Evolutionary conservation across 2,329 filamentous ascomycete genomes (phyloP), one percentile per base, ranked within the genome.

Genomic region (Xylariaceae sp.): DNA sequence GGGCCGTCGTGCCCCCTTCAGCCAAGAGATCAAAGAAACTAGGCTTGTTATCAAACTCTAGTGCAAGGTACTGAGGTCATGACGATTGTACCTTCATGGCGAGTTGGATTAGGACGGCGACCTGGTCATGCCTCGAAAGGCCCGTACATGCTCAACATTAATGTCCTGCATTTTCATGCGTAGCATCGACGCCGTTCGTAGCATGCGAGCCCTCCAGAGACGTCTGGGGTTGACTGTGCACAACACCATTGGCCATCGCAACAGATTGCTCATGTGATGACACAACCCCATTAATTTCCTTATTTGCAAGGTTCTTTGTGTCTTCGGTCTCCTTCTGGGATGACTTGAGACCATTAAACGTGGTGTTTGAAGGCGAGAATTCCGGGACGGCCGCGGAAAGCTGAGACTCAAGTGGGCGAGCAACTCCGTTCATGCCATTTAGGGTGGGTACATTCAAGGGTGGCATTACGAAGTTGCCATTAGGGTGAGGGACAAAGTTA

Each of bases 301-400:
- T 51, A 7, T 52, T 50, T 6, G 32, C 31, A 11, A 30, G 8
- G 11, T 12, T 29, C 32, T 52, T 52, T 27, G 39, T 44, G 19
- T 52, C 52, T 6, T 50, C 41, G 2, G 12, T 46, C 9, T 34
- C 45, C 34, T 47, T 50, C 27, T 43, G 46, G 39, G 47, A n/a
- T 31, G 49, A 31, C 41, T 57, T 57, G 42, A 50, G 11, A 8
- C 54, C 55, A 45, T 54, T 49, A 34, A 60, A 60, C 6, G 56
- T 59, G 34, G 40, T 19, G 27, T 31, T 44, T 7, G 56, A 55
- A 11, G 81, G 81, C 6, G 79, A 76, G 61, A 86, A 86, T 58
- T 85, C 83, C 0, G 83, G 81, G 2, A 85, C 84, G 26, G 78
- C 72, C n/a, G 83, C 83, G 34, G 83, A 86, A 30, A 86, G 74